Base-by-base conservation (phyloP, 257 asterid species). In the Linaria vulgaris region DNA sequence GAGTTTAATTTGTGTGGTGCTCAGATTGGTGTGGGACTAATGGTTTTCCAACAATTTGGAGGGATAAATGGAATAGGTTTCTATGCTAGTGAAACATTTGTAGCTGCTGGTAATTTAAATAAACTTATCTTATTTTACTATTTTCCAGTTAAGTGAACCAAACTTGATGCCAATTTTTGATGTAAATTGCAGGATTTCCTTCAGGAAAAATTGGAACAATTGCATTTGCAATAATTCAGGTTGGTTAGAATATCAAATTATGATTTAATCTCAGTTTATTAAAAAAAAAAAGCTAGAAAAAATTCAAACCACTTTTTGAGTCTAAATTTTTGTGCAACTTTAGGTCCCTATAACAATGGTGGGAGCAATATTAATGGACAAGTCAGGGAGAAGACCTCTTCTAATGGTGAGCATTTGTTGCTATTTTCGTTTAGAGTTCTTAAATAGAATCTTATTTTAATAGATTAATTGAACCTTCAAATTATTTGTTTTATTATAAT, bases 361-460 rank as follows among this genome's bases (percentile, higher is more conserved):
- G 61, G 97, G 97, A 56, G 96, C 91, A 47, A 22, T 85, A 15
- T 69, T 90, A 34, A 90, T 90, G 95, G 96, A 90, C 61, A 85
- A 66, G 71, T 78, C 89, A 52, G 97, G 96, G 69, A 77, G 96
- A 85, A 71, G 85, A 43, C 92, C 95, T 34, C 95, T 90, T 49
- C 87, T 90, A 25, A 64, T 82, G 85, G 97, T 85, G 67, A 69
- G 67, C 14, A 23, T 25, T 46, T 44, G 1, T 5, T 1, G 5
- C 14, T 19, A 0, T 8, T 16, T 8, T 8, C 12, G 20, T 66
- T 48, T 30, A 39, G 25, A 44, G 24, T 52, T 24, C 48, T 39
- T 34, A 13, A 23, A 8, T 44, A 10, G 30, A 4, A 55, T 39
- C 46, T 52, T 10, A 2, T 20, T 19, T 61, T 31, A 48, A 34